Conservation (phyloP, 2,329 filamentous ascomycete genomes). For the Sordariomycetes sp. region DNA sequence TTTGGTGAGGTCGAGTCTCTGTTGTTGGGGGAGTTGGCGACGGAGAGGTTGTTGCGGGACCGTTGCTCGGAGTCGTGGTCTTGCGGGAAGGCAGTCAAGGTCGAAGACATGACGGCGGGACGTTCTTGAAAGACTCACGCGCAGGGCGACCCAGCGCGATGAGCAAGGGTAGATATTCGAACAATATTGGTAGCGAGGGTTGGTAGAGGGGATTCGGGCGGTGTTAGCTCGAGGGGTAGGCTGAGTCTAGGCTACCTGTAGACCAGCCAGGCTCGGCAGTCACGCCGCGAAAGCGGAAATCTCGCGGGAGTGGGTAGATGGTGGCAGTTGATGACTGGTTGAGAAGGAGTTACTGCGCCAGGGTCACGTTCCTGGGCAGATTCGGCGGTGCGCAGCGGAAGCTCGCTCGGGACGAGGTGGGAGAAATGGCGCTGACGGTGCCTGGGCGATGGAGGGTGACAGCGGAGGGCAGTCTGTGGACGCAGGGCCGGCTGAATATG, state of each 20-base stretch:
- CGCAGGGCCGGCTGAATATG: no score
- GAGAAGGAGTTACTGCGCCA: background rate
- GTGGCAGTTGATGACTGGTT: background rate
- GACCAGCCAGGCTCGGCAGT: background rate
- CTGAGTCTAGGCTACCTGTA: background rate
- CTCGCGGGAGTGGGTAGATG: background rate
- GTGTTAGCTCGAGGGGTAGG: background rate
- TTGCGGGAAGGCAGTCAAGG: slow-evolving; percentile 3
- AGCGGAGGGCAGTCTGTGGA: no score
- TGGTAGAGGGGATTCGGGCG: background rate
- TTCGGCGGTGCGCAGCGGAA: background rate
- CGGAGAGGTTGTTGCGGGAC: slow-evolving; percentile 13
- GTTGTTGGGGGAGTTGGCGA: slow-evolving; percentile 28
- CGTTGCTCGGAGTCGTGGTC: slow-evolving; percentile 4
- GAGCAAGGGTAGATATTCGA: slow-evolving; percentile 1
- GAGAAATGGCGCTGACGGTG: no score
- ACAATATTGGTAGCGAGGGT: no score
- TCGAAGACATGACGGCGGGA: slow-evolving; percentile 4
- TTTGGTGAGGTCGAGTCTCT: slow-evolving; percentile 18
- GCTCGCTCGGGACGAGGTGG: no score
- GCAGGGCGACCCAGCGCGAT: background rate
- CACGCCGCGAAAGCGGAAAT: background rate
- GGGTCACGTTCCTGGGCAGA: slow-evolving; percentile 1
- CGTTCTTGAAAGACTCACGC: slow-evolving; percentile 1
- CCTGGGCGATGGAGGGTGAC: no score